phyloP scores from a whole-genome alignment of 495 filamentous ascomycete species.

The Astrothelium subdiscretum region DNA sequence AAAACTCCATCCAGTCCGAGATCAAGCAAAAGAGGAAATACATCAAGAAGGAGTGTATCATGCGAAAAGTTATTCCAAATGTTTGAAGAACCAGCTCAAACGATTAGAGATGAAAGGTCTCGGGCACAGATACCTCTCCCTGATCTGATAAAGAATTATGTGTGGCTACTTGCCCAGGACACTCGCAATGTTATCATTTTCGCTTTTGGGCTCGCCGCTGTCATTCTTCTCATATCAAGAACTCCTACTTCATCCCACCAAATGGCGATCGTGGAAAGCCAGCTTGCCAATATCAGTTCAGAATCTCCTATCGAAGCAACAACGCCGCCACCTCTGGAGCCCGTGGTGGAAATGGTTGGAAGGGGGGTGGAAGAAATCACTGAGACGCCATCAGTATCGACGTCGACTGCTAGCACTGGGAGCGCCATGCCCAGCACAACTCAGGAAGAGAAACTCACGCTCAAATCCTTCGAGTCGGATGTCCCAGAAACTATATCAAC shows the following conservation, averaged over 20 bases:
- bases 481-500: background rate
- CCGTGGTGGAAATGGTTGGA: background rate
- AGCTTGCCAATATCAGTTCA: background rate
- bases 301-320: background rate
- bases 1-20: background rate
- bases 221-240: background rate
- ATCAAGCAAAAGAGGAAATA: background rate
- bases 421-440: background rate
- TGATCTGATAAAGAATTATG: conserved; percentile 52
- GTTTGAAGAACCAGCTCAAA: background rate
- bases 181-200: conserved; percentile 58
- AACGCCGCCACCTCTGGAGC: background rate
- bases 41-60: background rate
- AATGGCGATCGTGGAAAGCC: background rate
- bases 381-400: background rate
- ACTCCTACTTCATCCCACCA: background rate
- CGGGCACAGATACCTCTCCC: conserved; percentile 23
- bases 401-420: background rate
- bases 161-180: conserved; percentile 56
- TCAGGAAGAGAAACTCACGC: background rate
- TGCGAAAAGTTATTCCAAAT: conserved; percentile 1
- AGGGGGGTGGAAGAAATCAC: background rate
- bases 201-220: conserved; percentile 30
- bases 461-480: background rate
- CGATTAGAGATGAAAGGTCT: background rate